Evolutionary conservation across 495 filamentous ascomycete species (phyloP), one percentile per base, ranked within the genome.

Genomic region (Penicillium chermesinum): DNA sequence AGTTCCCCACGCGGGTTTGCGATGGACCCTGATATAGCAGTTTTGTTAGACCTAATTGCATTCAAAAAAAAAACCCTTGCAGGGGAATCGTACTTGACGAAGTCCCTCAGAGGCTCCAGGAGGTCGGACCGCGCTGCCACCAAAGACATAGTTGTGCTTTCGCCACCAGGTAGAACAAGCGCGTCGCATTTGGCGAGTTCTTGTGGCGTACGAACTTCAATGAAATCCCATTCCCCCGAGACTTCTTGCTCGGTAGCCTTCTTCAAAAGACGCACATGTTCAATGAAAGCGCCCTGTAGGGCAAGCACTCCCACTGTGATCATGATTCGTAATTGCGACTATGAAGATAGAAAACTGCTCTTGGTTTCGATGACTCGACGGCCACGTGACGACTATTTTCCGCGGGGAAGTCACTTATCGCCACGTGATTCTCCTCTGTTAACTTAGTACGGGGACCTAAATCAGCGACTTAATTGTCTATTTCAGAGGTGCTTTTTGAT

Each of bases 1-100:
- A 18, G 93, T 97, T 10, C 93, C 93, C 93, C 93, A 98, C 14
- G 85, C 87, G 15, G 94, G 91, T 62, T 87, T 91, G 55, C 84
- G 79, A 40, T 80, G 58, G 45, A 68, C 54, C 50, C 62, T 67
- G 25, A 49, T 13, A 52, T 34, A 47, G 52, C 52, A 33, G 52
- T 21, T 20, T 40, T 49, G 54, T 66, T 57, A 65, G 55, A 54
- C 40, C 25, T 9, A n/a, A 27, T 12, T 16, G 40, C 17, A n/a
- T 16, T 33, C 13, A n/a, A 33, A 18, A 14, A 15, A 15, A 39
- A 8, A 9, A 15, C 20, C 53, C 6, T 10, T 14, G 13, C 18
- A 43, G 19, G 12, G 20, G 22, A 35, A 30, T 75, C 81, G 61
- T 70, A 91, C 88, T 97, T 98, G 59, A 98, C 93, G 65, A 96